Evolutionary conservation across 2,329 filamentous ascomycete species (phyloP).

Genomic region (Fusarium mangiferae): DNA sequence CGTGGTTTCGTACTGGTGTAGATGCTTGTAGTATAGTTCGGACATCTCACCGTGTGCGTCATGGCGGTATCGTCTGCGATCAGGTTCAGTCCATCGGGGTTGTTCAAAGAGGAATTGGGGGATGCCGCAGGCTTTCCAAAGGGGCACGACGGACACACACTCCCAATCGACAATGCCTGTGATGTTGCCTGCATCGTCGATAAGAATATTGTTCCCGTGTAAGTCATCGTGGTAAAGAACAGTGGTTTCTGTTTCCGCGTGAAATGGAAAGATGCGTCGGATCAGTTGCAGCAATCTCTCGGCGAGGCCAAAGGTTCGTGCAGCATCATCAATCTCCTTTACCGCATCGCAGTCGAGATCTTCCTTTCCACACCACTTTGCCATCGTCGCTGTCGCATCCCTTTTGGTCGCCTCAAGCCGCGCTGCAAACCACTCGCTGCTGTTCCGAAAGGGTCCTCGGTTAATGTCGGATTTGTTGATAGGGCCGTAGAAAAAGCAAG

Average conservation of each 20-base stretch:
- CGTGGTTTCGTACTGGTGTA: slow-evolving; percentile 54
- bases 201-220: slow-evolving; percentile 52
- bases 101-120: slow-evolving; percentile 49
- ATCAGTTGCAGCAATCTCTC: slow-evolving; percentile 45
- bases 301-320: slow-evolving; percentile 37
- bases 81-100: slow-evolving; percentile 7
- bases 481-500: slow-evolving; percentile 48
- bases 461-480: slow-evolving; percentile 45
- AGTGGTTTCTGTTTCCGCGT: slow-evolving; percentile 40
- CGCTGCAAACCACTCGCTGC: slow-evolving; percentile 50
- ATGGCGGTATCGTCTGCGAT: slow-evolving; percentile 38
- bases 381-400: background rate
- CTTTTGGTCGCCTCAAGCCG: slow-evolving; percentile 32
- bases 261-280: slow-evolving; percentile 44
- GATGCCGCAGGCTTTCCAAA: slow-evolving; percentile 50
- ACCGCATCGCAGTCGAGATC: slow-evolving; percentile 29
- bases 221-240: slow-evolving; percentile 52
- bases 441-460: slow-evolving; percentile 51
- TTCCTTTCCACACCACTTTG: background rate
- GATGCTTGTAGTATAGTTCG: slow-evolving; percentile 51
- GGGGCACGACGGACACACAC: slow-evolving; percentile 52
- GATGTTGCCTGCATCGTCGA: slow-evolving; percentile 48
- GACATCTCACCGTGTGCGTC: background rate
- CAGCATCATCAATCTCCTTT: slow-evolving; percentile 47
- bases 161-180: slow-evolving; percentile 57